Conservation (phyloP, 306 rosid species). For the Crotalaria pallida region DNA sequence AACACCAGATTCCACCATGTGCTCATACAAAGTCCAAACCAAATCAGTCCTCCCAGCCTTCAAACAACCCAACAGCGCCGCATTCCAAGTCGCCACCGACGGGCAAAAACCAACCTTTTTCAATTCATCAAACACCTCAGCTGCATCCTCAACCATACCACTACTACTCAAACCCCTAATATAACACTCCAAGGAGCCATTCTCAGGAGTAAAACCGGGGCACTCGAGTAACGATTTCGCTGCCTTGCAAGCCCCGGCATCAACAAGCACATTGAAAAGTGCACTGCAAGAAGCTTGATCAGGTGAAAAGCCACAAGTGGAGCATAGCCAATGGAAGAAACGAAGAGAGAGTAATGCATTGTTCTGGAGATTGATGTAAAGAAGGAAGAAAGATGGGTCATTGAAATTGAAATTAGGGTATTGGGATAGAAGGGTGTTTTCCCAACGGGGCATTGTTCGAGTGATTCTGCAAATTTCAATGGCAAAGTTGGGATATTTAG, state of each 20-base stretch:
- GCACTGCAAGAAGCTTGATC: constrained; percentile 39
- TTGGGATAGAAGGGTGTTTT: constrained; percentile 48
- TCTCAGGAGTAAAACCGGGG: constrained; percentile 40
- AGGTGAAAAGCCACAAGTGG: constrained; percentile 40
- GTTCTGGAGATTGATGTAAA: constrained; percentile 46
- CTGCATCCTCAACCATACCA: constrained; percentile 58
- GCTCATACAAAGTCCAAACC: constrained; percentile 59
- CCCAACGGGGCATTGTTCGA: constrained; percentile 65
- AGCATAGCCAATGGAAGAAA: constrained; percentile 63
- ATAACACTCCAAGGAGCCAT: constrained; percentile 50
- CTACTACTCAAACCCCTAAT: constrained; percentile 36
- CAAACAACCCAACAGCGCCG: constrained; percentile 44
- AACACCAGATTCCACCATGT: constrained; percentile 54
- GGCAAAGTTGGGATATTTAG: constrained; percentile 23
- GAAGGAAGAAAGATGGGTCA: constrained; percentile 47
- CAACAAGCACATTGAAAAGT: constrained; percentile 52
- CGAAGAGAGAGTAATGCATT: constrained; percentile 60
- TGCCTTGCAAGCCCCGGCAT: constrained; percentile 51
- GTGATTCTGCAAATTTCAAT: constrained; percentile 49
- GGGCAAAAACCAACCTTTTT: constrained; percentile 44
- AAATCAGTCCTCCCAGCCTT: constrained; percentile 47
- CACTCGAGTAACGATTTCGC: constrained; percentile 46
- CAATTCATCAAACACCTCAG: constrained; percentile 37
- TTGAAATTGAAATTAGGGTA: constrained; percentile 58
- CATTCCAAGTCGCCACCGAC: constrained; percentile 51